Percentiles rank a stretch among this genome's conserved stretches.
These are phyloP conservation scores for Polytrichum formosum DNA, from an alignment of 225 moss, liverwort and hornwort genomes.

Conservation along the genomic window DNA sequence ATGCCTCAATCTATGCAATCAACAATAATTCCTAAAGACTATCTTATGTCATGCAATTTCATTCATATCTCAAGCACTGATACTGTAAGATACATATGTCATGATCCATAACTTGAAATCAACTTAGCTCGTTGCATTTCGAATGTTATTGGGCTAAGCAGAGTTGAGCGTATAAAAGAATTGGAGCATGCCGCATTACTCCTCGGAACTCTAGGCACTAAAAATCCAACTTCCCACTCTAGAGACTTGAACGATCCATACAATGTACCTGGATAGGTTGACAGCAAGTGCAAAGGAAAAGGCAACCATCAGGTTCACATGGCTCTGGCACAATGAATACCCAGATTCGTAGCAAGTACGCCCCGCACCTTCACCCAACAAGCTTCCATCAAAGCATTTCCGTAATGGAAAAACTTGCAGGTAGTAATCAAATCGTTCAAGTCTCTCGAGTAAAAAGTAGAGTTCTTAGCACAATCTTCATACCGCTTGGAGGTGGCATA, in stretches of 20 bases:
- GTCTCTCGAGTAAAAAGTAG: neutral
- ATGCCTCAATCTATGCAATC: too few relatives aligned
- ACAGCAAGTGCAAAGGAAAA: too few relatives aligned
- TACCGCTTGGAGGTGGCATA: slow-evolving; percentile 16
- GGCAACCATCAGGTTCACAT: too few relatives aligned
- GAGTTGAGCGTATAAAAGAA: neutral
- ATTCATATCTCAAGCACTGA: neutral
- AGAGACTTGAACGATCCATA: neutral
- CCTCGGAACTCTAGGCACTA: too few relatives aligned
- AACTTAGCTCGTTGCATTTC: neutral
- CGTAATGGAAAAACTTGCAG: slow-evolving; percentile 27
- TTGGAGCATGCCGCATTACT: too few relatives aligned
- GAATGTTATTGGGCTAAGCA: neutral
- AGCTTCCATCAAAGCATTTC: slow-evolving; percentile 20
- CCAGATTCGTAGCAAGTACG: too few relatives aligned
- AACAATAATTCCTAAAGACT: too few relatives aligned
- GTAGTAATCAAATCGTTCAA: neutral
- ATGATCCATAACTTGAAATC: too few relatives aligned
- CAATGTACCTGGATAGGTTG: neutral
- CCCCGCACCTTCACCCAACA: slow-evolving; percentile 19
- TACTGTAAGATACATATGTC: too few relatives aligned
- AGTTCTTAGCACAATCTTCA: neutral
- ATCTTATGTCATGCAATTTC: neutral
- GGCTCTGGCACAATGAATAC: too few relatives aligned
- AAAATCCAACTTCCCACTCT: too few relatives aligned